Percentiles rank a stretch among this genome's conserved stretches.
Evolutionary conservation across 2,329 filamentous ascomycete species (phyloP).

Genomic region (Hypoxylon sp.): DNA sequence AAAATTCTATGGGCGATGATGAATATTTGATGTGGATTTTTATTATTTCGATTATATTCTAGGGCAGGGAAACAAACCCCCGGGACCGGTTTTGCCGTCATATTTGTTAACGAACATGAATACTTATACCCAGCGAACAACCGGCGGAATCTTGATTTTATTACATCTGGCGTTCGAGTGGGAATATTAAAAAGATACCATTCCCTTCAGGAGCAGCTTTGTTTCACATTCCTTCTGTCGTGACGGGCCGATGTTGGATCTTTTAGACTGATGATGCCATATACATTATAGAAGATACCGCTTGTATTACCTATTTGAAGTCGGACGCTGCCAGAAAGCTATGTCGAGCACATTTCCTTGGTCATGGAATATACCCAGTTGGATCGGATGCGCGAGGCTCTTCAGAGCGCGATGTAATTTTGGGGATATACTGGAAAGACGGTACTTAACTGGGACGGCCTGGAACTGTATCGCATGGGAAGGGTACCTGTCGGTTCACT

Average conservation of each 20-base stretch:
- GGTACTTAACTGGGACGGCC: conserved; percentile 15
- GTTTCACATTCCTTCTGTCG: conserved; percentile 40
- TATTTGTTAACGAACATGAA: conserved; percentile 46
- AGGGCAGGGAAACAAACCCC: conserved; percentile 19
- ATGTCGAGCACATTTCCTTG: conserved; percentile 25
- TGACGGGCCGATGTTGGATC: conserved; percentile 37
- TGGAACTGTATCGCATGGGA: conserved; percentile 17
- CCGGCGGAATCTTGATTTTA: conserved; percentile 44
- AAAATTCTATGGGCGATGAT: conserved; percentile 45
- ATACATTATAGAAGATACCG: conserved; percentile 37
- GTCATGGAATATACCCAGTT: conserved; percentile 41
- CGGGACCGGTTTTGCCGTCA: conserved; percentile 22
- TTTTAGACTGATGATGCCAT: conserved; percentile 44
- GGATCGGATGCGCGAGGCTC: conserved; percentile 33
- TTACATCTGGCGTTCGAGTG: conserved; percentile 47
- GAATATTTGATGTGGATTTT: conserved; percentile 27
- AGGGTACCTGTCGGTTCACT: conserved; percentile 22
- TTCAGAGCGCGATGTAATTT: conserved; percentile 24
- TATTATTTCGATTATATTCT: conserved; percentile 42
- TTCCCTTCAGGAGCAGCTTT: conserved; percentile 43
- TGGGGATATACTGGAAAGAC: conserved; percentile 20
- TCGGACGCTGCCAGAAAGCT: conserved; percentile 33
- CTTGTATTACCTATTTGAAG: conserved; percentile 38
- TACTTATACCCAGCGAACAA: conserved; percentile 42
- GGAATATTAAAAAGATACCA: conserved; percentile 51